Conservation (phyloP, 106 monocot genomes). For the Acorus gramineus region DNA sequence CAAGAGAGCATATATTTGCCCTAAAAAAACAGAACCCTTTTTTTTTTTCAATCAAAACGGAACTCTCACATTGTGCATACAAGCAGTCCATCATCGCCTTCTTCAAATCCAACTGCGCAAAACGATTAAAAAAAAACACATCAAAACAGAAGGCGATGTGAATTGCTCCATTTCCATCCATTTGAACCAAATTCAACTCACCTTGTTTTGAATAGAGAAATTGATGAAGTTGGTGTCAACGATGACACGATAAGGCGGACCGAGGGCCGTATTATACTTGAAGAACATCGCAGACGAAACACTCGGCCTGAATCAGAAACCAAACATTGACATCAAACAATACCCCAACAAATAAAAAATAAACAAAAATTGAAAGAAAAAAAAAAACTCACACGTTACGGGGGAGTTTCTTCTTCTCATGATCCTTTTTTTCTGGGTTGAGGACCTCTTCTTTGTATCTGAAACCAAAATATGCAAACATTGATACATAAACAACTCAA, state of each 20-base stretch:
- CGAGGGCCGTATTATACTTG: constrained; percentile 78
- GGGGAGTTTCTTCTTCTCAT: constrained; percentile 62
- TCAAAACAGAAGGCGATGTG: background rate
- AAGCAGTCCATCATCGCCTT: constrained; percentile 99
- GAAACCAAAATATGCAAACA: background rate
- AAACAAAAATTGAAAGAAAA: background rate
- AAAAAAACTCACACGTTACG: constrained; percentile 47
- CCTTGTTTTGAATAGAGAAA: constrained; percentile 95
- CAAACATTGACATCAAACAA: background rate
- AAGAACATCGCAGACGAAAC: constrained; percentile 81
- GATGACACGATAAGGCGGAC: constrained; percentile 85
- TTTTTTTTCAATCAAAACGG: too few relatives aligned
- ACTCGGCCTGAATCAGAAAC: constrained; percentile 29
- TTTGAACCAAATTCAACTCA: background rate
- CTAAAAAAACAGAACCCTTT: too few relatives aligned
- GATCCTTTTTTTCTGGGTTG: constrained; percentile 73
- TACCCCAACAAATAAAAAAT: background rate
- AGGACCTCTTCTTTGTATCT: constrained; percentile 70
- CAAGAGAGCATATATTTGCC: background rate
- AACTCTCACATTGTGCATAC: constrained; percentile 87
- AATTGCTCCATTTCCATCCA: background rate
- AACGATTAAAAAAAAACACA: background rate
- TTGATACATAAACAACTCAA: background rate
- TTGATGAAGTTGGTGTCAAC: constrained; percentile 97
- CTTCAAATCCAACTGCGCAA: constrained; percentile 79